Conservation (phyloP, 1,139 yeast genomes). For the Yamadazyma friedrichii region DNA sequence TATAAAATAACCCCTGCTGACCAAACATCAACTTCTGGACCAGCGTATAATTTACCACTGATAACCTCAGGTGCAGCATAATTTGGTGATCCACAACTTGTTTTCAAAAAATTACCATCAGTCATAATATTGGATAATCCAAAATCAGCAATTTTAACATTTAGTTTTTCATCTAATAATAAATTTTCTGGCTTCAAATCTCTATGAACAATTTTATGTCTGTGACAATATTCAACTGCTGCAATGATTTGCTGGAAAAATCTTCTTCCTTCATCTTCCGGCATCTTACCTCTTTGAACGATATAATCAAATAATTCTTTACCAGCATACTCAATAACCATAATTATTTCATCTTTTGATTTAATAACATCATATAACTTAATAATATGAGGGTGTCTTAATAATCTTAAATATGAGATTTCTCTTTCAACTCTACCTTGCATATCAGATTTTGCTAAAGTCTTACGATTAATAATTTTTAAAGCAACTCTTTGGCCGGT, state of each 20-base stretch:
- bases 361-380: conserved; percentile 95
- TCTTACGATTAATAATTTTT: conserved; percentile 90
- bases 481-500: conserved; percentile 95
- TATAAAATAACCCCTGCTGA: conserved; percentile 94
- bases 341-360: conserved; percentile 91
- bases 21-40: conserved; percentile 99
- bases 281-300: conserved; percentile 93
- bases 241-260: conserved; percentile 97
- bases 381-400: conserved; percentile 96
- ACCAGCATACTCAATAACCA: conserved; percentile 98
- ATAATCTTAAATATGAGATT: conserved; percentile 80
- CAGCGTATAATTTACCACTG: conserved; percentile 93
- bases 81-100: conserved; percentile 96
- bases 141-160: conserved; percentile 96
- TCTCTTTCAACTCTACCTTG: conserved; percentile 96
- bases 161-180: conserved; percentile 82
- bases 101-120: conserved; percentile 93
- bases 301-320: conserved; percentile 94
- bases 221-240: conserved; percentile 96
- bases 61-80: conserved; percentile 99
- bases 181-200: conserved; percentile 95
- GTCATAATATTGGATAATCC: conserved; percentile 97
- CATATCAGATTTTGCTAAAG: conserved; percentile 95
- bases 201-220: conserved; percentile 96
- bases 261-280: conserved; percentile 89